Conservation (phyloP, 2,329 filamentous ascomycete genomes). For the Pyrenophora teres region DNA sequence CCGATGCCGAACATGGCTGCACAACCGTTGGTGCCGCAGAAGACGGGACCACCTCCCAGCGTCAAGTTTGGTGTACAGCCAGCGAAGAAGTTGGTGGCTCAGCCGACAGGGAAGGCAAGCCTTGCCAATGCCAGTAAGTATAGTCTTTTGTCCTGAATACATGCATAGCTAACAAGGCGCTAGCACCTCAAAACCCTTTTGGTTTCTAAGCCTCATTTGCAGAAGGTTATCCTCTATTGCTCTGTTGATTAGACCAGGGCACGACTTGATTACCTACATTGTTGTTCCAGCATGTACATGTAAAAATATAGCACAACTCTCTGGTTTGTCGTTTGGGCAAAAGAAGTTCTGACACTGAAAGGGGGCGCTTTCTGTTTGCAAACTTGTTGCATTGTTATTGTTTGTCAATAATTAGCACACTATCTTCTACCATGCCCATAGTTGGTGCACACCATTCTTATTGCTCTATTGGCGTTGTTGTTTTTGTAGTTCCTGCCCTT, state of each 20-base stretch:
- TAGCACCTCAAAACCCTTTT: slow-evolving; percentile 72
- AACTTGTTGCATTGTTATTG: too few relatives aligned
- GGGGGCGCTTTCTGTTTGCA: too few relatives aligned
- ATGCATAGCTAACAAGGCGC: slow-evolving; percentile 37
- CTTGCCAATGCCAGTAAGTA: slow-evolving; percentile 93
- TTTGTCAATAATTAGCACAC: too few relatives aligned
- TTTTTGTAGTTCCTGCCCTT: too few relatives aligned
- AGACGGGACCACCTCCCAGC: slow-evolving; percentile 83
- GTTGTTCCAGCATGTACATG: slow-evolving; percentile 12
- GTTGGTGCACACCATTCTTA: too few relatives aligned
- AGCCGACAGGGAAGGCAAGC: slow-evolving; percentile 91
- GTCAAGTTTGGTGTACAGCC: slow-evolving; percentile 83
- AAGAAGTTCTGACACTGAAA: too few relatives aligned
- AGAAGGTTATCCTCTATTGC: background rate
- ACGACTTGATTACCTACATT: background rate
- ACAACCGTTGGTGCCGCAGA: slow-evolving; percentile 71
- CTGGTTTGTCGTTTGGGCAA: too few relatives aligned
- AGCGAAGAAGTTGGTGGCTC: slow-evolving; percentile 77
- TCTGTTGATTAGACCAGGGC: background rate
- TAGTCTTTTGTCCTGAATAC: background rate
- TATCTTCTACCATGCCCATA: too few relatives aligned
- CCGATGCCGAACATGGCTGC: slow-evolving; percentile 62
- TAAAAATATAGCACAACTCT: slow-evolving; percentile 9
- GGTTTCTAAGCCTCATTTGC: slow-evolving; percentile 58
- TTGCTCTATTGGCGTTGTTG: too few relatives aligned